A percentile compares a stretch with the other conserved stretches of the same genome.
phyloP scores from a whole-genome alignment of 2,329 filamentous ascomycete species.

The Botrytis sinoallii region DNA sequence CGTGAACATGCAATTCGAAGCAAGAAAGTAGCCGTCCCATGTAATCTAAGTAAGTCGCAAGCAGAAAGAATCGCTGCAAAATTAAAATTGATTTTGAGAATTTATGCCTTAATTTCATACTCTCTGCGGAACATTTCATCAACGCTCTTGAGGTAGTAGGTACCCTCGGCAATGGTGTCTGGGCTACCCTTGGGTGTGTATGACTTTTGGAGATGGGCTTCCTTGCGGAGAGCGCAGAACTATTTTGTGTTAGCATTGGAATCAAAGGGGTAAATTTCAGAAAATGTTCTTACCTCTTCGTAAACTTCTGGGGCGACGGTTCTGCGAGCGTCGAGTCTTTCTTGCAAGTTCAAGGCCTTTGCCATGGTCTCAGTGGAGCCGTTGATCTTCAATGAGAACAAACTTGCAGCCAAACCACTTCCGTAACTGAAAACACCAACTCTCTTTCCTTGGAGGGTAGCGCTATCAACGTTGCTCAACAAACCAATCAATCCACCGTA shows the following conservation, averaged over 20 bases:
- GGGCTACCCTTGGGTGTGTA: slow-evolving; percentile 67
- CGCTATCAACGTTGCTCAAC: slow-evolving; percentile 56
- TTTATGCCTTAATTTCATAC: slow-evolving; percentile 70
- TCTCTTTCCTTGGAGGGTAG: slow-evolving; percentile 51
- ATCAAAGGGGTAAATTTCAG: background rate
- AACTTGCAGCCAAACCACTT: slow-evolving; percentile 65
- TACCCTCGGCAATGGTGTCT: slow-evolving; percentile 62
- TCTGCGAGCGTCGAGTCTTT: slow-evolving; percentile 62
- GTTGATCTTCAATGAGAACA: slow-evolving; percentile 70
- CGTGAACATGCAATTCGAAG: slow-evolving; percentile 10
- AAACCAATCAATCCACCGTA: slow-evolving; percentile 54
- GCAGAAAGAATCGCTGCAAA: slow-evolving; percentile 1
- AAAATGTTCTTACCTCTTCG: slow-evolving; percentile 59
- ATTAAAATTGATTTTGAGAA: slow-evolving; percentile 2
- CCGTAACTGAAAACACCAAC: slow-evolving; percentile 65
- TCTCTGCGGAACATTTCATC: slow-evolving; percentile 84
- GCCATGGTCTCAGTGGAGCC: slow-evolving; percentile 67
- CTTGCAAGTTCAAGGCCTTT: slow-evolving; percentile 66
- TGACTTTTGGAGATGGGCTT: slow-evolving; percentile 79
- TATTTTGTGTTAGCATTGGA: slow-evolving; percentile 39
- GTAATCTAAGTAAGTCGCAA: slow-evolving; percentile 7
- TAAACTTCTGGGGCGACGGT: slow-evolving; percentile 69
- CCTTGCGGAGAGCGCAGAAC: slow-evolving; percentile 78
- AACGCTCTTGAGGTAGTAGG: slow-evolving; percentile 77
- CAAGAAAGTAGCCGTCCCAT: background rate